phyloP scores from a whole-genome alignment of 2,329 filamentous ascomycete species.

The Colletotrichum sp. region DNA sequence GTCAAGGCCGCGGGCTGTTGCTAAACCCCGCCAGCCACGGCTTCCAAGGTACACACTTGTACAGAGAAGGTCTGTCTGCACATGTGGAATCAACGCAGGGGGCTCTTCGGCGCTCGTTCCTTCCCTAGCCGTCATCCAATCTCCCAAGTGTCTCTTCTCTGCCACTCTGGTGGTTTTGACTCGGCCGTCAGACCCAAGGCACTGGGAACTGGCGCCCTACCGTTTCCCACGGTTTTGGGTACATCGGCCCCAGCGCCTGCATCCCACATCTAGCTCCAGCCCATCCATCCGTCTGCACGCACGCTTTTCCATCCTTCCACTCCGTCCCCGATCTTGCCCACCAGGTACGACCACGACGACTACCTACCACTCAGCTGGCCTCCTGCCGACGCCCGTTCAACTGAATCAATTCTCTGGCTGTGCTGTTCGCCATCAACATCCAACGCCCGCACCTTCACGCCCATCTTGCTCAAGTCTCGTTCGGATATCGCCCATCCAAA shows the following conservation, averaged over 20 bases:
- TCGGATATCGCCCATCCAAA: not conserved
- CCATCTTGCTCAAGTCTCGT: not conserved
- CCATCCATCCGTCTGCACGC: not conserved
- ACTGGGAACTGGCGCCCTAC: not conserved
- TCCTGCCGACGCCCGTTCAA: not conserved
- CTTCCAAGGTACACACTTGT: not conserved
- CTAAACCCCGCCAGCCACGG: not conserved
- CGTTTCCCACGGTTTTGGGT: constrained; percentile 12
- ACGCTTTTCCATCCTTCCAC: not conserved
- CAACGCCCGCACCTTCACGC: not conserved
- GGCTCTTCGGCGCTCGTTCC: constrained; percentile 4
- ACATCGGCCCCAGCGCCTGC: not conserved
- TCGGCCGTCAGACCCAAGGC: constrained; percentile 14
- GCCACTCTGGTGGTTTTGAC: not conserved
- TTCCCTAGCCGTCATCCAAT: constrained; percentile 17
- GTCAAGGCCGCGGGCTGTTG: not conserved
- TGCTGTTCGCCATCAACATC: not conserved
- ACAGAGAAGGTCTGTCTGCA: not conserved
- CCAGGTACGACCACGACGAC: not conserved
- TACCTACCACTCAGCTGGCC: not conserved
- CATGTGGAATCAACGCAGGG: not conserved
- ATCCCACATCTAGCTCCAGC: not conserved
- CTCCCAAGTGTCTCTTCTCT: not conserved
- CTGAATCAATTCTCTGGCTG: not conserved
- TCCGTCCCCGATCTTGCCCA: not conserved